Evolutionary conservation across 129 eudicot genomes (phyloP).

Genomic region (Centrapalus pauciflorus): DNA sequence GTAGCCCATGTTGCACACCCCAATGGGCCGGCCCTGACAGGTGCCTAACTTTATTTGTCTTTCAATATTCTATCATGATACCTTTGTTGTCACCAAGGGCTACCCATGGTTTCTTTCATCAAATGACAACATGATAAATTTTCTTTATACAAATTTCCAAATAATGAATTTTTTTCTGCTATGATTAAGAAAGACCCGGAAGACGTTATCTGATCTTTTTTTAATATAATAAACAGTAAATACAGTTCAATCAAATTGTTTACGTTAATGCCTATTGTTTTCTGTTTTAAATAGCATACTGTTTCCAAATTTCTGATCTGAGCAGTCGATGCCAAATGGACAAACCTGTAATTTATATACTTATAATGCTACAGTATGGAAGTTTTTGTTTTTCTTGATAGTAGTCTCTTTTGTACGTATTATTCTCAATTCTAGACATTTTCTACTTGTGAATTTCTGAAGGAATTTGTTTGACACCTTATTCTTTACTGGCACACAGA

Average conservation of each 20-base stretch:
- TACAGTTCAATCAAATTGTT: neutral
- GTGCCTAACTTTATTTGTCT: constrained; percentile 22
- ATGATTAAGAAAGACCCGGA: neutral
- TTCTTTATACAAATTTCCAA: neutral
- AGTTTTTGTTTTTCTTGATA: constrained; percentile 3
- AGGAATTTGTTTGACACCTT: constrained; percentile 12
- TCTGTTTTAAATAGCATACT: neutral
- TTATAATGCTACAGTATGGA: neutral
- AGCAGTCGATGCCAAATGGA: neutral
- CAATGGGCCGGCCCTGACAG: too few species aligned
- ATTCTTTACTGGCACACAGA: constrained; percentile 6
- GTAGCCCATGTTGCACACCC: too few species aligned
- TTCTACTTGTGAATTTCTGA: neutral
- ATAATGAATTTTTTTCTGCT: too few species aligned
- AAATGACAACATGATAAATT: neutral
- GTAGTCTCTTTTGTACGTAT: neutral
- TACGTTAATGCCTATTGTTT: too few species aligned
- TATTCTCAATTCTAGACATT: neutral
- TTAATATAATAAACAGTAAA: neutral
- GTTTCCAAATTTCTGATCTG: neutral
- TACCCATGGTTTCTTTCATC: neutral
- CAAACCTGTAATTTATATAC: neutral
- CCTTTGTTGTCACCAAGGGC: neutral
- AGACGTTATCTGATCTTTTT: neutral
- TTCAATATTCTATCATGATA: neutral